phyloP scores from a whole-genome alignment of 352 stramenopile genomes.

The Aphanomyces cochlioides region DNA sequence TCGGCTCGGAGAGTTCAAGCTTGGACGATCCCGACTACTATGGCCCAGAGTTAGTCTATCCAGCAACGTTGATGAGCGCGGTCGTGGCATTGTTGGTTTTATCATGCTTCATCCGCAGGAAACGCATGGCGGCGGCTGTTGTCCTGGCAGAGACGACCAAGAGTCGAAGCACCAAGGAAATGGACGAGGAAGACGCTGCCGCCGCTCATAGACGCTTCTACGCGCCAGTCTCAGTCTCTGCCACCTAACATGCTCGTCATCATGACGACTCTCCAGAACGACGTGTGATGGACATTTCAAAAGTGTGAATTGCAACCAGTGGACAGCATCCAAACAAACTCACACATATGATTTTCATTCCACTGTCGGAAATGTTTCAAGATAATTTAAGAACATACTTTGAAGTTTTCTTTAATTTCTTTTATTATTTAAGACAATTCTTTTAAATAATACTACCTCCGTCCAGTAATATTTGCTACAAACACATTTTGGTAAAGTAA shows the following conservation, averaged over 20 bases:
- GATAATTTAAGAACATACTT: no score
- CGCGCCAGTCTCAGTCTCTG: background rate
- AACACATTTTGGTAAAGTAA: no score
- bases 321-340: no score
- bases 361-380: no score
- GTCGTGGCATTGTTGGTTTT: background rate
- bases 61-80: background rate
- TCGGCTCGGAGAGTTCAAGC: background rate
- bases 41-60: slow-evolving; percentile 19
- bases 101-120: slow-evolving; percentile 2
- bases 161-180: background rate
- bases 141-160: background rate
- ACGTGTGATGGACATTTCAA: background rate
- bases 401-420: no score
- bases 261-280: background rate
- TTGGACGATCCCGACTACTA: slow-evolving; percentile 8
- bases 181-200: background rate
- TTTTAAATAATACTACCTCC: no score
- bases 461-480: no score
- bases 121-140: slow-evolving; percentile 1
- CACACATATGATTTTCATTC: no score
- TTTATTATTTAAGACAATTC: no score
- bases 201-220: background rate
- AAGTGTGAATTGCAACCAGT: background rate
- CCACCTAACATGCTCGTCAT: background rate